Conservation (phyloP, 306 rosid species). For the Prunus mongolica region DNA sequence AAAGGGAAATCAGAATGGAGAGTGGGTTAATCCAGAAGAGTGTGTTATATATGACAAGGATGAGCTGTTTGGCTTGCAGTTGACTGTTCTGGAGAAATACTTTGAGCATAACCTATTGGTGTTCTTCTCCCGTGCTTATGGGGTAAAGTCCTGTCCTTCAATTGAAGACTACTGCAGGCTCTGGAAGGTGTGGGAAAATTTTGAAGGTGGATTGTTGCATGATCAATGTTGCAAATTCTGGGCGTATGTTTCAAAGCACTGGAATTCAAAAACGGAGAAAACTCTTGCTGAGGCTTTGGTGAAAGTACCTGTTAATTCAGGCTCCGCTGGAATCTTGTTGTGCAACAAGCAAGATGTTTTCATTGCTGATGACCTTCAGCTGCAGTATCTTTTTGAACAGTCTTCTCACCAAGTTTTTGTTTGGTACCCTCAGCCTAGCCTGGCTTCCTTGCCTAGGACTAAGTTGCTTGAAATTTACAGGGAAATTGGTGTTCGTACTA, state of each 20-base stretch:
- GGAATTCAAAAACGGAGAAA: conserved; percentile 15
- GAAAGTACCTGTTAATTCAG: conserved; percentile 52
- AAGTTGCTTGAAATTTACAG: conserved; percentile 42
- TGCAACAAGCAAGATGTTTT: conserved; percentile 43
- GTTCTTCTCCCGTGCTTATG: conserved; percentile 45
- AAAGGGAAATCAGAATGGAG: conserved; percentile 25
- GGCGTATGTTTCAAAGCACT: conserved; percentile 42
- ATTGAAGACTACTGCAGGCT: conserved; percentile 51
- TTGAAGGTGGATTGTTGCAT: conserved; percentile 25
- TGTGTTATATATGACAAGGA: conserved; percentile 54
- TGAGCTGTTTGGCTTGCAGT: conserved; percentile 46
- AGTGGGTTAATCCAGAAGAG: conserved; percentile 41
- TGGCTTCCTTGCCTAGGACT: conserved; percentile 29
- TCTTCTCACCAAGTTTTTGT: conserved; percentile 44
- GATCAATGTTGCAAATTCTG: conserved; percentile 63
- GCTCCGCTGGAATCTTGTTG: conserved; percentile 35
- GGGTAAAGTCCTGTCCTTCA: conserved; percentile 38
- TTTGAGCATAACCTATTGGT: conserved; percentile 29
- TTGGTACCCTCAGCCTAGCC: conserved; percentile 56
- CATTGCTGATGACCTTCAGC: conserved; percentile 60
- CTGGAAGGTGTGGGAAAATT: conserved; percentile 69
- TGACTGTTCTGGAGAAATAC: conserved; percentile 35
- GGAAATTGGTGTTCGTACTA: conserved; percentile 49
- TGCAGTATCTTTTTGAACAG: conserved; percentile 54
- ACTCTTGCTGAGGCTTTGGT: conserved; percentile 30